phyloP scores from a whole-genome alignment of 2,329 filamentous ascomycete genomes.

The Arachnopeziza araneosa region DNA sequence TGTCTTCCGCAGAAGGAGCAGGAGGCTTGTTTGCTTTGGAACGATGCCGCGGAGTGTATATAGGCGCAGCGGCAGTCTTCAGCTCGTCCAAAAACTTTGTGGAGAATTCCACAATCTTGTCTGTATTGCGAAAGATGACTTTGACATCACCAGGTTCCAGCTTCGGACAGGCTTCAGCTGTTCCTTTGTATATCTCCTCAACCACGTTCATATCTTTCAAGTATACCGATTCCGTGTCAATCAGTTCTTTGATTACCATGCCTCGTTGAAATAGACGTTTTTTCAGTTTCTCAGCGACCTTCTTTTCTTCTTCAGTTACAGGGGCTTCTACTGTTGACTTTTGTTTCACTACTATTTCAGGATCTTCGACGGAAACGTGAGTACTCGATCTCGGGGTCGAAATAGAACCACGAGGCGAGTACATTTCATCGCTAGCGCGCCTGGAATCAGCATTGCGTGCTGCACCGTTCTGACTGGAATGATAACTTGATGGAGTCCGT shows the following conservation, averaged over 20 bases:
- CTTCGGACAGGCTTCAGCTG: constrained; percentile 73
- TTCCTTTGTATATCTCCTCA: constrained; percentile 95
- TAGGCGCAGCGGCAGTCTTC: constrained; percentile 70
- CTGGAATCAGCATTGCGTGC: constrained; percentile 24
- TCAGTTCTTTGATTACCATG: constrained; percentile 82
- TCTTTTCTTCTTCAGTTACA: constrained; percentile 32
- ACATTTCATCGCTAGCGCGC: constrained; percentile 26
- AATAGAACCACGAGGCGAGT: constrained; percentile 25
- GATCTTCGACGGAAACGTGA: constrained; percentile 24
- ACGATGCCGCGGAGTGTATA: constrained; percentile 60
- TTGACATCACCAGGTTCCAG: constrained; percentile 81
- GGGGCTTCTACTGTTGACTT: constrained; percentile 1
- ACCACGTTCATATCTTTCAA: constrained; percentile 95
- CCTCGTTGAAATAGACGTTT: constrained; percentile 74
- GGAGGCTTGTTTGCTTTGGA: constrained; percentile 9
- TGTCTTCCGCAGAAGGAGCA: constrained; percentile 16
- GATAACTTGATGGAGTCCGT: constrained; percentile 24
- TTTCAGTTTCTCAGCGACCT: constrained; percentile 49
- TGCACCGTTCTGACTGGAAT: constrained; percentile 22
- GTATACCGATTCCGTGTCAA: constrained; percentile 89
- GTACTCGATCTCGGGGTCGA: constrained; percentile 30
- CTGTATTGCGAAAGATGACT: constrained; percentile 85
- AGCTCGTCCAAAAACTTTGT: constrained; percentile 72
- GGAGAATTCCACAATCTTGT: constrained; percentile 85
- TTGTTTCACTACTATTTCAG: constrained; percentile 9